Conservation (phyloP, 2,329 filamentous ascomycete species). For the Diaporthe citriasiana region DNA sequence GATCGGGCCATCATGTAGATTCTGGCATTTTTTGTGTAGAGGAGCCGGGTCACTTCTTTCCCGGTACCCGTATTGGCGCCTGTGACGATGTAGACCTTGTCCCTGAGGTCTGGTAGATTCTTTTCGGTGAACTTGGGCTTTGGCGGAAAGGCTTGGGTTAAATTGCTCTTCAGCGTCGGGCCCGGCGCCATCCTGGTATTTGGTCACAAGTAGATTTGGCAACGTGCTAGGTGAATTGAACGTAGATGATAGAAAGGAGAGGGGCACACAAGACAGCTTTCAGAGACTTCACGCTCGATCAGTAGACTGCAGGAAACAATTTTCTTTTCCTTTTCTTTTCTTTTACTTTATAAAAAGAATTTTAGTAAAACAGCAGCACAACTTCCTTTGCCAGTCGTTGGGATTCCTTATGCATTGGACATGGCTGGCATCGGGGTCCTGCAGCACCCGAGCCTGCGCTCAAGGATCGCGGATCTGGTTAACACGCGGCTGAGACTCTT, state of each 20-base stretch:
- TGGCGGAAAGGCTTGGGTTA: constrained; percentile 48
- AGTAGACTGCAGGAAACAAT: no score
- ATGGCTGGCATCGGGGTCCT: neutral
- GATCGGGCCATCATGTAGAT: constrained; percentile 66
- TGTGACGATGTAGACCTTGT: constrained; percentile 62
- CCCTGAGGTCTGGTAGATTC: constrained; percentile 48
- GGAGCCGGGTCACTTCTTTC: constrained; percentile 61
- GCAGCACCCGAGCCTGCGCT: neutral
- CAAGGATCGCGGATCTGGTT: neutral
- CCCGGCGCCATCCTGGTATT: neutral
- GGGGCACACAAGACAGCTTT: neutral
- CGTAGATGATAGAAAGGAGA: neutral
- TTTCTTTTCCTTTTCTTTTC: no score
- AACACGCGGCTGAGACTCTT: neutral
- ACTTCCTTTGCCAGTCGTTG: neutral
- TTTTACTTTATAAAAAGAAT: no score
- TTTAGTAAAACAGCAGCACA: neutral
- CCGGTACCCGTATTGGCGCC: constrained; percentile 56
- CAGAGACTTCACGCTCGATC: neutral
- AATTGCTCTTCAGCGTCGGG: constrained; percentile 16
- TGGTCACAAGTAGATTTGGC: neutral
- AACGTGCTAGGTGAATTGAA: neutral
- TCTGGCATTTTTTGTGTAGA: constrained; percentile 63
- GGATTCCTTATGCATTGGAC: no score
- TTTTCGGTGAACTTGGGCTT: constrained; percentile 51